Evolutionary conservation across 2,329 filamentous ascomycete species (phyloP), one percentile per base, ranked within the genome.

Genomic region (Fusarium anguioides): DNA sequence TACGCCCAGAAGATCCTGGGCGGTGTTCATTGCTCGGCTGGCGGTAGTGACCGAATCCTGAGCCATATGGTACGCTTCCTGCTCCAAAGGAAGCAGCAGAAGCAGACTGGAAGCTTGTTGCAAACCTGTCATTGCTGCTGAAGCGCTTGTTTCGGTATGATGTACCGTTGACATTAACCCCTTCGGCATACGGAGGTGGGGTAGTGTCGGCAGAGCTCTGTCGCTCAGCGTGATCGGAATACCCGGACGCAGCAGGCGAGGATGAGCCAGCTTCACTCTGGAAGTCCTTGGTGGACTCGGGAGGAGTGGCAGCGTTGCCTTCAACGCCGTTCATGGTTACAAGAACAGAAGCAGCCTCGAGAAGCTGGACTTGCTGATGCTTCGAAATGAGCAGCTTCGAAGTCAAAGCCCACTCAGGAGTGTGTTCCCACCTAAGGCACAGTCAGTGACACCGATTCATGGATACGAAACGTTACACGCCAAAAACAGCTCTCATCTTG

Each of bases 371-470:
- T 83, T 99, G 96, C 81, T 99, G 96, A 80, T 99, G 96, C 86
- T 99, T 99, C 73, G 95, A 98, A 74, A 99, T 98, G 77, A 98
- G 89, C 77, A 98, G 86, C 82, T 98, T 98, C 73, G 96, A 98
- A 55, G 96, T 99, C 78, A 91, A 91, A 50, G 94, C 92, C 96
- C 96, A 99, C 83, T 97, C 93, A 71, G 96, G 95, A 79, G 96
- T 97, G 81, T 99, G 96, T 83, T 99, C 96, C 96, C 96, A 99
- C 86, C 95, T 99, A 71, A 29, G 48, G 65, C 40, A 53, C 51
- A 71, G 72, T 76, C 61, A 76, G 71, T 64, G 67, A 73, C 70
- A 69, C 45, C 54, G 53, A 59, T 67, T 68, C 66, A 61, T 62
- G 68, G 31, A 52, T 44, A 68, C 52, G 35, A 48, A 49, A 62